A percentile compares a stretch with the other conserved stretches of the same genome.
These are phyloP conservation scores for Pyrenochaeta sp. DNA, from an alignment of 2,329 filamentous ascomycete species.

Conservation along the genomic window DNA sequence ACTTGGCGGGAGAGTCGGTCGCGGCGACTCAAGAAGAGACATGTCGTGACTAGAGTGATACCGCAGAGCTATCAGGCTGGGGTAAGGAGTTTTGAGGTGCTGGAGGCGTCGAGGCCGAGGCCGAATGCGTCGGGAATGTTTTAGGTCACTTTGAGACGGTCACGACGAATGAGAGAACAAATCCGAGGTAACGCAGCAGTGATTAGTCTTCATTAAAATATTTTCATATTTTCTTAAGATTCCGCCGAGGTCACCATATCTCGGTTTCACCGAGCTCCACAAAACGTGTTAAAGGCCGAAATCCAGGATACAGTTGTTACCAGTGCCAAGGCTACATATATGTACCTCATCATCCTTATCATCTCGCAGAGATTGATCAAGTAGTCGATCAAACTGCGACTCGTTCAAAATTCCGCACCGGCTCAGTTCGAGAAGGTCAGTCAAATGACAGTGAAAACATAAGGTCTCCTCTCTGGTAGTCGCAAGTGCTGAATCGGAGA, in stretches of 20 bases:
- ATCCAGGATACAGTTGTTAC: neutral
- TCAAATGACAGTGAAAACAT: conserved; percentile 25
- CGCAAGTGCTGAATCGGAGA: neutral
- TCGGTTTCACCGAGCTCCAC: too few relatives aligned
- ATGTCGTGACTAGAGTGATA: conserved; percentile 3
- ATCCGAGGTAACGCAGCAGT: too few relatives aligned
- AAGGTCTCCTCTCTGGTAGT: neutral
- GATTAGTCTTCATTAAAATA: too few relatives aligned
- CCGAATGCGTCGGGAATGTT: conserved; percentile 1
- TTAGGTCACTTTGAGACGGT: neutral
- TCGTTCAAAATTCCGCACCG: conserved; percentile 16
- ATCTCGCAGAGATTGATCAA: conserved; percentile 9
- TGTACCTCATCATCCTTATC: conserved; percentile 3
- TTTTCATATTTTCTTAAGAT: too few relatives aligned
- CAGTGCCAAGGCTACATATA: conserved; percentile 4
- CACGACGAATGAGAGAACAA: too few relatives aligned
- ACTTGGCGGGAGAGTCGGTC: conserved; percentile 44
- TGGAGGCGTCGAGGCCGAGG: conserved; percentile 25
- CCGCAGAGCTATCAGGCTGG: conserved; percentile 7
- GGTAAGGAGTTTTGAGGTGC: conserved; percentile 31
- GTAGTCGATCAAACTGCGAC: conserved; percentile 10
- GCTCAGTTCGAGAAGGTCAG: conserved; percentile 19
- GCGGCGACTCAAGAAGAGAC: conserved; percentile 18
- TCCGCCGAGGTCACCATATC: too few relatives aligned
- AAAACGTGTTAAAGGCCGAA: conserved; percentile 4